Conservation (phyloP, 2,329 filamentous ascomycete genomes). For the Sporothrix brasiliensis region DNA sequence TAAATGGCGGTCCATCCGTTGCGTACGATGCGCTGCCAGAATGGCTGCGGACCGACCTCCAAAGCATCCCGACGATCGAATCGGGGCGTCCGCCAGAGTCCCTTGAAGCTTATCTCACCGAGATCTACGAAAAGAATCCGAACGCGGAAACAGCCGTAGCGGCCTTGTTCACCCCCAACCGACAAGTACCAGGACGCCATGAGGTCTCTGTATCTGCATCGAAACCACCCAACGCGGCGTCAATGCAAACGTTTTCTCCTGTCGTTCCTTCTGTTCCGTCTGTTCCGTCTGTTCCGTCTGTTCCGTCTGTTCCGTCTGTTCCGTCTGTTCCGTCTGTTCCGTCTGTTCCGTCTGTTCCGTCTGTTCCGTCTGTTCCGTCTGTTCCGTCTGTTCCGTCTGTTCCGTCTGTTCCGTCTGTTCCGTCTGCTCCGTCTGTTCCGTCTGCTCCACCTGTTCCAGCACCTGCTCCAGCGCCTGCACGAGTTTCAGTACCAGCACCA, state of each 20-base stretch:
- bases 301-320: not conserved
- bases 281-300: not conserved
- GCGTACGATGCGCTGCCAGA: not conserved
- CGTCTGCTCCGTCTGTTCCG: not conserved
- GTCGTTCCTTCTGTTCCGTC: not conserved
- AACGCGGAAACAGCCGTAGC: not conserved
- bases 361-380: not conserved
- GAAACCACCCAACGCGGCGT: not conserved
- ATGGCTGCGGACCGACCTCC: conserved; percentile 3
- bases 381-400: not conserved
- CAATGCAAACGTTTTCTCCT: not conserved
- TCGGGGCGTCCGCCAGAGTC: not conserved
- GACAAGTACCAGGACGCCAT: not conserved
- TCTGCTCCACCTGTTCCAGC: not conserved
- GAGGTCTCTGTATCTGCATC: not conserved
- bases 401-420: not conserved
- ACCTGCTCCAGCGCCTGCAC: not conserved
- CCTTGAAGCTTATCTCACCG: not conserved
- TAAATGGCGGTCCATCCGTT: not conserved
- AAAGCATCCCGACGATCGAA: not conserved
- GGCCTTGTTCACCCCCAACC: not conserved
- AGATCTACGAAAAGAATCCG: not conserved
- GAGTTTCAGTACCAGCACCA: not conserved
- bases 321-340: not conserved
- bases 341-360: not conserved